Evolutionary conservation across 257 asterid species (phyloP), one percentile per base, ranked within the genome.

Genomic region (Nicotiana benthamiana): DNA sequence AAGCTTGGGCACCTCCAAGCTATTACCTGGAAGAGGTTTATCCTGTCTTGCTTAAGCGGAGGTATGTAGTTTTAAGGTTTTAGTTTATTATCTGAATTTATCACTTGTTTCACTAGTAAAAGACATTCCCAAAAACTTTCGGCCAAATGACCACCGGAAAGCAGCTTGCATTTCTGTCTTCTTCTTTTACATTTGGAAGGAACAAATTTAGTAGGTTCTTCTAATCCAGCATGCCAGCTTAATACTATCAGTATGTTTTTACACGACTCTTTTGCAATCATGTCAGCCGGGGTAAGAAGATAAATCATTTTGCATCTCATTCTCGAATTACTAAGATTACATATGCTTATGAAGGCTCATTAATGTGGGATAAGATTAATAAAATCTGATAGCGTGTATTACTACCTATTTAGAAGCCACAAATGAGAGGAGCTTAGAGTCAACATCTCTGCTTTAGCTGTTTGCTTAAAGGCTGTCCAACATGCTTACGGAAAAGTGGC

Each of bases 1-100:
- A 86, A 61, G 95, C 98, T 79, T 94, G 98, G 98, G 89, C 97
- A 32, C 81, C 98, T 9, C 85, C 89, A 84, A 89, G 87, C 75
- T 92, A 84, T 84, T 94, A 94, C 87, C 36, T 88, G 83, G 95
- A 92, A 46, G 95, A 83, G 81, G 92, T 94, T 82, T 87, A 89
- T 83, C 97, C 97, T 6, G 86, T 88, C 85, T 84, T 92, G 88
- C 90, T 80, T 77, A 92, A 91, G 80, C 85, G 90, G 82, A 85
- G 93, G 98, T 92, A 68, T 26, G 81, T 70, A 26, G 48, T 52
- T 26, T 40, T 43, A 22, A 17, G 75, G 27, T 34, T 34, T 34
- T 28, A 30, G 27, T 66, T 11, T 66, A 66, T 11, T 66, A 66
- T 30, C 74, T 64, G 17, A 40, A 34, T 18, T 66, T 30, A 32